Evolutionary conservation across 2,329 filamentous ascomycete genomes (phyloP), one percentile per base, ranked within the genome.

Genomic region (Pseudocercospora cruenta): DNA sequence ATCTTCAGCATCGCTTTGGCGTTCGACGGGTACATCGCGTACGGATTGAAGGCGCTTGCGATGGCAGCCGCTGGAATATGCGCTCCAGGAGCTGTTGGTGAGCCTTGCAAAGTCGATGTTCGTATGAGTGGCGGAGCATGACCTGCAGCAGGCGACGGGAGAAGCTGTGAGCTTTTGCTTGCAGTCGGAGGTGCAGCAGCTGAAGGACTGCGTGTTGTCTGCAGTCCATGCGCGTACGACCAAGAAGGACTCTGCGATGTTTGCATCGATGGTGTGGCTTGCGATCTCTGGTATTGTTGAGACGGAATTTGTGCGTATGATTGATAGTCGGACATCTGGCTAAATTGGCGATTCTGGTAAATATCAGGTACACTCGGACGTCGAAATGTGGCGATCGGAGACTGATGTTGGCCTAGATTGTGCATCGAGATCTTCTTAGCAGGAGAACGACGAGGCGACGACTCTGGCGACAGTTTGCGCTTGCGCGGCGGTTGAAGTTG

Each of bases 1-100:
- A 98, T 90, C 75, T 95, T 93, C 31, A 98, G 83, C 19, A 90
- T 83, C 0, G 94, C 95, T 81, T 97, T 97, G 21, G 79, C 77
- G 75, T 88, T 87, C 9, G 75, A 68, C 16, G 92, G 90, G 75
- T 94, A 94, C 71, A 94, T 86, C 3, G 89, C 87, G 75, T 96
- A 94, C 0, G 91, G 90, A 72, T 93, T 92, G 80, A 93, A 92
- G 1, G 78, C 78, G 53, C 76, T 78, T 59, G 81, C 72, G 59
- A 82, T 67, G 14, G 66, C 61, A 21, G 68, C 28, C 47, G 69
- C 63, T 28, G 68, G 47, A 39, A 58, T 58, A 24, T 58, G 55
- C n/a, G 67, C 70, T 5, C 68, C 69, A 43, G 81, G 84, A 70
- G 80, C 83, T 24, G 78, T 79, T 31, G 81, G 80, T 8, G 85